A percentile compares a stretch with the other conserved stretches of the same genome.
phyloP scores from a whole-genome alignment of 495 filamentous ascomycete species.

The Xylaria palmicola region DNA sequence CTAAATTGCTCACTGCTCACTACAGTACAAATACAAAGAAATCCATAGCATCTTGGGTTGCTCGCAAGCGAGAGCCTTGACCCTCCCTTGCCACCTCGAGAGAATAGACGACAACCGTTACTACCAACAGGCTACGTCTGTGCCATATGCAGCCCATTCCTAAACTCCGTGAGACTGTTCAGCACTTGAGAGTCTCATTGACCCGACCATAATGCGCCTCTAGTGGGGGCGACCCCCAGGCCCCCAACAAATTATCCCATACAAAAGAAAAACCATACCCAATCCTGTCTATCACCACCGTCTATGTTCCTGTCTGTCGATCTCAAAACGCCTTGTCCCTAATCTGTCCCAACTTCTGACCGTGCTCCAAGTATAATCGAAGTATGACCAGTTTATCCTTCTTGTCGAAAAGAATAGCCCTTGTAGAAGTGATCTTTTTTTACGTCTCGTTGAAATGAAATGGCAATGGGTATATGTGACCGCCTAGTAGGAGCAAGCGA shows the following conservation, averaged over 20 bases:
- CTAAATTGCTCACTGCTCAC: neutral
- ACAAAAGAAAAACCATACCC: neutral
- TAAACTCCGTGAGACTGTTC: conserved; percentile 47
- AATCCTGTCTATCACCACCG: neutral
- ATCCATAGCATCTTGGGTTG: neutral
- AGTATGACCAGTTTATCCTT: neutral
- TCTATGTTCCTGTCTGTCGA: neutral
- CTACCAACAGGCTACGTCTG: neutral
- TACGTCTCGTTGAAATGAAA: neutral
- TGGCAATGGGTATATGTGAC: neutral
- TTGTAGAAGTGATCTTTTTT: neutral
- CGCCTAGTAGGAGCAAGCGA: neutral
- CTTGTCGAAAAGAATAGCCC: neutral
- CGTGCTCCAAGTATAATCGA: neutral
- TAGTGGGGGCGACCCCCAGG: neutral
- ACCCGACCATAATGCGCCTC: conserved; percentile 7
- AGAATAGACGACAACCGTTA: neutral
- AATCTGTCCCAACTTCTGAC: neutral
- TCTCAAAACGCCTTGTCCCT: neutral
- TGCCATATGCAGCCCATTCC: neutral
- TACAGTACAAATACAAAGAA: neutral
- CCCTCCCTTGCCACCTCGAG: neutral
- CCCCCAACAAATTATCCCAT: neutral
- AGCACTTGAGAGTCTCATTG: conserved; percentile 52
- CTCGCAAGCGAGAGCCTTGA: too few relatives aligned